phyloP scores from a whole-genome alignment of 768 basidiomycete species.

The Hygrophoropsis aurantiaca region DNA sequence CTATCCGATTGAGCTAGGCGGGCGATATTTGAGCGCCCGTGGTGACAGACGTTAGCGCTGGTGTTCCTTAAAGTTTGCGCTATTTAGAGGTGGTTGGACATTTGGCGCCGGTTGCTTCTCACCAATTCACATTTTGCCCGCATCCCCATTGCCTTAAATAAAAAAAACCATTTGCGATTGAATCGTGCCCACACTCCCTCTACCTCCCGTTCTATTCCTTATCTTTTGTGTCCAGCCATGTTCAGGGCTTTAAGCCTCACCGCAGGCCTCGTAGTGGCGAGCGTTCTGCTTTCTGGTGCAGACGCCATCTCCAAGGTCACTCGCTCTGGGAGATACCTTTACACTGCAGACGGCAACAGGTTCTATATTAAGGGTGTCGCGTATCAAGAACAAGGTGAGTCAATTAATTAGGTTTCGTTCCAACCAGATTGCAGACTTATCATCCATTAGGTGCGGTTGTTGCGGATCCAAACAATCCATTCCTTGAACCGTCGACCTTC shows the following conservation, averaged over 20 bases:
- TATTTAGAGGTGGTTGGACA: too few relatives aligned
- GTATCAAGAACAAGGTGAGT: constrained; percentile 78
- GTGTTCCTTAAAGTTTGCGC: too few relatives aligned
- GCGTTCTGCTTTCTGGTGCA: constrained; percentile 47
- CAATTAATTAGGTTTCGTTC: background rate
- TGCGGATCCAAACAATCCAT: constrained; percentile 53
- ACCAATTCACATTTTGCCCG: too few relatives aligned
- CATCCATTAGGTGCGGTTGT: constrained; percentile 34
- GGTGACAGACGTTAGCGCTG: too few relatives aligned
- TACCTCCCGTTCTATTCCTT: constrained; percentile 4
- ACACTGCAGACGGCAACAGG: constrained; percentile 67
- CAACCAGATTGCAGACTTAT: constrained; percentile 1
- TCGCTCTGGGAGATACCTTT: constrained; percentile 78
- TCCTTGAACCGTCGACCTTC: constrained; percentile 72
- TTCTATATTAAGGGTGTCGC: constrained; percentile 90
- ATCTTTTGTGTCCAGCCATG: constrained; percentile 21
- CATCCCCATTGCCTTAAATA: too few relatives aligned
- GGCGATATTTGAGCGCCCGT: constrained; percentile 21
- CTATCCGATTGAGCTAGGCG: constrained; percentile 55
- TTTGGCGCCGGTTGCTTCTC: too few relatives aligned
- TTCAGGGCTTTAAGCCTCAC: constrained; percentile 19
- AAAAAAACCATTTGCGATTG: background rate
- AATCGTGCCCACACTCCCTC: background rate
- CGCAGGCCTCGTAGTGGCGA: constrained; percentile 34
- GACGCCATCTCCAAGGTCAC: constrained; percentile 69